Conservation (phyloP, 2,329 filamentous ascomycete species). For the Neobulgaria alba region DNA sequence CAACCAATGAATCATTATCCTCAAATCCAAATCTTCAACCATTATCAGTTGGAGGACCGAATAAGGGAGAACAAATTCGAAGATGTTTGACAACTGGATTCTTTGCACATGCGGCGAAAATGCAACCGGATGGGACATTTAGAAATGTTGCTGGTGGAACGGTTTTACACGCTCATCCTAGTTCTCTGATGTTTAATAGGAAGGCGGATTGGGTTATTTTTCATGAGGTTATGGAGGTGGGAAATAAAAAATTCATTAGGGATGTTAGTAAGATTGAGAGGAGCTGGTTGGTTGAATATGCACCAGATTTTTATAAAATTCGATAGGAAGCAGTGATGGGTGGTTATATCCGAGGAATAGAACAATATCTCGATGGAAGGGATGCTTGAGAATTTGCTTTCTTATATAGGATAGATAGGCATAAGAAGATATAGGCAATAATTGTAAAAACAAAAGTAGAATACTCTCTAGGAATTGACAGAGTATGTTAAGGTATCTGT, state of each 20-base stretch:
- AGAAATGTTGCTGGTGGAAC: conserved; percentile 73
- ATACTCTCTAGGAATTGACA: too few species aligned
- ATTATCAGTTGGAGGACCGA: conserved; percentile 32
- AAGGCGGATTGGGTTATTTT: conserved; percentile 97
- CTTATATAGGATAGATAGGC: too few species aligned
- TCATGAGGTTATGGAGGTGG: conserved; percentile 84
- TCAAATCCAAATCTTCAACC: conserved; percentile 26
- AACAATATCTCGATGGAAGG: not conserved
- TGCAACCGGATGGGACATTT: conserved; percentile 90
- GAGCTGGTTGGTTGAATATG: conserved; percentile 85
- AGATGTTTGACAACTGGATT: conserved; percentile 83
- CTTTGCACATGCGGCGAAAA: conserved; percentile 86
- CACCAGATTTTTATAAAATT: conserved; percentile 70
- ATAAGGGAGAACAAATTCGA: conserved; percentile 64
- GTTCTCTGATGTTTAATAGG: conserved; percentile 88
- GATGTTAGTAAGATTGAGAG: conserved; percentile 93
- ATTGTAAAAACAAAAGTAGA: too few species aligned
- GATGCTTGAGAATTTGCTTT: too few species aligned
- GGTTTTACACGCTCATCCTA: conserved; percentile 80
- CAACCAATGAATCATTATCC: conserved; percentile 47
- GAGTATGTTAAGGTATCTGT: too few species aligned
- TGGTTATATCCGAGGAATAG: too few species aligned
- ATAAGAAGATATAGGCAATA: too few species aligned
- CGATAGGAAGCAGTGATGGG: conserved; percentile 4
- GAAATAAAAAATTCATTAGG: conserved; percentile 79